Conservation (phyloP, 2,329 filamentous ascomycete species). For the Ophiocordyceps robertsii region DNA sequence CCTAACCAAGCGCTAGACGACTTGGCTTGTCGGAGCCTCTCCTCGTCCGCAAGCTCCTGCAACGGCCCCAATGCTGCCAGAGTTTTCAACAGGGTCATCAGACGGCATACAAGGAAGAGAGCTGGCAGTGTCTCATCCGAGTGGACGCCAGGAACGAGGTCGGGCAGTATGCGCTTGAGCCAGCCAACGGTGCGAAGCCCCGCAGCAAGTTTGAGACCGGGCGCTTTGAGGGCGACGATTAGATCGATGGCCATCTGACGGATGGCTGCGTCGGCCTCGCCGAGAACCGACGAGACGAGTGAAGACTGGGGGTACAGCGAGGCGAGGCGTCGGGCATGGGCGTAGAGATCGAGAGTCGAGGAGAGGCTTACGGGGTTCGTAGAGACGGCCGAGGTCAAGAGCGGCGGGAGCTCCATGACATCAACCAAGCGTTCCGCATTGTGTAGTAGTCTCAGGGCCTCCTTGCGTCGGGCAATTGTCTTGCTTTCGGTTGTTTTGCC, state of each 20-base stretch:
- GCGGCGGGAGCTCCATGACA: conserved; percentile 75
- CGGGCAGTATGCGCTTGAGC: conserved; percentile 75
- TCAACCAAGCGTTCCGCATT: conserved; percentile 86
- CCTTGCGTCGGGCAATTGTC: conserved; percentile 60
- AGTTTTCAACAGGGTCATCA: conserved; percentile 66
- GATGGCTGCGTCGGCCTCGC: conserved; percentile 77
- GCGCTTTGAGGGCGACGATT: conserved; percentile 61
- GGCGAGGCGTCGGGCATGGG: conserved; percentile 81
- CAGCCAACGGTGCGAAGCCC: conserved; percentile 86
- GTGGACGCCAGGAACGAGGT: conserved; percentile 33
- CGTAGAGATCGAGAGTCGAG: conserved; percentile 78
- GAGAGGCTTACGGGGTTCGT: conserved; percentile 62
- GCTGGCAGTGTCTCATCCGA: conserved; percentile 61
- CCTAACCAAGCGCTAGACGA: conserved; percentile 40
- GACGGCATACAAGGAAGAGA: conserved; percentile 74
- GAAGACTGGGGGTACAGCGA: conserved; percentile 69
- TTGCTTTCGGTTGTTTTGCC: conserved; percentile 58
- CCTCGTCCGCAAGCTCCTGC: conserved; percentile 79
- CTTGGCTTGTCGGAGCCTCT: conserved; percentile 39
- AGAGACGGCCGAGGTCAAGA: conserved; percentile 69
- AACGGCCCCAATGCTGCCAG: conserved; percentile 76
- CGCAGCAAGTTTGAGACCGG: conserved; percentile 73
- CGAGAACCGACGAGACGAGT: conserved; percentile 57
- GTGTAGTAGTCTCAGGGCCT: conserved; percentile 66
- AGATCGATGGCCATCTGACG: conserved; percentile 78